Evolutionary conservation across 257 asterid species (phyloP).

Genomic region (Solanum virginianum): DNA sequence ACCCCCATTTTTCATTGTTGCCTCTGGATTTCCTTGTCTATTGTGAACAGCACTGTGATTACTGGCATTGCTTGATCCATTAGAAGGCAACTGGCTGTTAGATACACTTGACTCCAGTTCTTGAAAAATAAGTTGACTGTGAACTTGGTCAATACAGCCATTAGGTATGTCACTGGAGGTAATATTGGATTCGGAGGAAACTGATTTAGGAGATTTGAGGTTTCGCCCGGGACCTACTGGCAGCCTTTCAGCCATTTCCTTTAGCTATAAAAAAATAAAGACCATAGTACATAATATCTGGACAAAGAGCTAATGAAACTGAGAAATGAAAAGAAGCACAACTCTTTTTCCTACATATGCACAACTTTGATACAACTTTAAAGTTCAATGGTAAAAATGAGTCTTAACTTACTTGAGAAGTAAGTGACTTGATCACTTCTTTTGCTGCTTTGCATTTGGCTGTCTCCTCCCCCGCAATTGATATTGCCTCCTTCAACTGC

Average conservation of each 20-base stretch:
- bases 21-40: conserved; percentile 40
- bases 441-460: conserved; percentile 94
- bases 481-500: conserved; percentile 77
- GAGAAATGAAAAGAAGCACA: not conserved
- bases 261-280: conserved; percentile 36
- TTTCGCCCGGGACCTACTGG: conserved; percentile 85
- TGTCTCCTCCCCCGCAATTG: conserved; percentile 89
- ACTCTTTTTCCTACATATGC: not conserved
- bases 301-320: not conserved
- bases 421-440: conserved; percentile 92
- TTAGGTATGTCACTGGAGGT: conserved; percentile 32
- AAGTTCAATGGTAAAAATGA: not conserved
- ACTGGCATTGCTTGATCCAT: conserved; percentile 44
- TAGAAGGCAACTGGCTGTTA: conserved; percentile 33
- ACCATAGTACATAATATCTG: conserved; percentile 5
- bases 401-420: conserved; percentile 59
- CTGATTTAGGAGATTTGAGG: conserved; percentile 52
- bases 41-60: conserved; percentile 40
- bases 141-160: conserved; percentile 38
- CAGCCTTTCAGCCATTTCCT: conserved; percentile 96
- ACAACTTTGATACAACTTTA: not conserved
- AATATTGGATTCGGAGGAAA: conserved; percentile 31
- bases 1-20: conserved; percentile 41
- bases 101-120: conserved; percentile 50
- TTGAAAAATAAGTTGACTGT: conserved; percentile 38